Base-by-base conservation (phyloP, 2,329 filamentous ascomycete genomes). In the Fusarium secorum region DNA sequence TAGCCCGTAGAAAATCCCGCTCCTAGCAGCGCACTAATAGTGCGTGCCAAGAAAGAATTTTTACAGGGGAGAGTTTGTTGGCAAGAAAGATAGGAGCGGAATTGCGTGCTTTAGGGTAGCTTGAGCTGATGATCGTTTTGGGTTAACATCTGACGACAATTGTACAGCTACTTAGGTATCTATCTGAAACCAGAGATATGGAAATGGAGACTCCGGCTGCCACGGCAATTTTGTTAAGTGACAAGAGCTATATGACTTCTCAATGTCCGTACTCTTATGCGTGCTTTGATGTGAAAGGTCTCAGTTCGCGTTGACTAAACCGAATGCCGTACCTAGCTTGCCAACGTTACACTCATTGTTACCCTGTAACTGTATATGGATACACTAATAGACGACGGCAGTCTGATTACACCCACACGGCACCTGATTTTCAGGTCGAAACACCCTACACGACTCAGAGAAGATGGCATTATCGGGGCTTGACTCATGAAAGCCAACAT, bases 361-460 rank as follows among this genome's bases (percentile, higher is more conserved):
- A 45, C 33, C 46, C 35, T 38, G 26, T 33, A 53, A 26, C 18
- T 41, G 35, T 41, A 32, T 9, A 54, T 17, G 28, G 35, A 53
- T 30, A 42, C 24, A 22, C 35, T 18, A 53, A 41, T 53, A 53
- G 20, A 42, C 20, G 17, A 38, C 22, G 33, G 33, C 33, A 52
- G 33, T 52, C 26, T 30, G 35, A 38, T 58, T 55, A 24, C 28
- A 32, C 28, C 28, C 28, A 45, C 32, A 24, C 32, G 24, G 22
- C 24, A 48, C 22, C 45, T 56, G 33, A 39, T 36, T 30, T 28
- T 41, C 22, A 46, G 28, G 28, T 44, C 38, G 35, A 51, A 66
- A 45, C 24, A 17, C 18, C 41, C 45, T 52, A 48, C 44, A 61
- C 68, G 69, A 71, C 58, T 71, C 69, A 72, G 64, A 53, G 30